Percentiles rank a stretch among this genome's conserved stretches.
Evolutionary conservation across 176 grass and related monocot genomes (phyloP).

Genomic region (Phoenix dactylifera): DNA sequence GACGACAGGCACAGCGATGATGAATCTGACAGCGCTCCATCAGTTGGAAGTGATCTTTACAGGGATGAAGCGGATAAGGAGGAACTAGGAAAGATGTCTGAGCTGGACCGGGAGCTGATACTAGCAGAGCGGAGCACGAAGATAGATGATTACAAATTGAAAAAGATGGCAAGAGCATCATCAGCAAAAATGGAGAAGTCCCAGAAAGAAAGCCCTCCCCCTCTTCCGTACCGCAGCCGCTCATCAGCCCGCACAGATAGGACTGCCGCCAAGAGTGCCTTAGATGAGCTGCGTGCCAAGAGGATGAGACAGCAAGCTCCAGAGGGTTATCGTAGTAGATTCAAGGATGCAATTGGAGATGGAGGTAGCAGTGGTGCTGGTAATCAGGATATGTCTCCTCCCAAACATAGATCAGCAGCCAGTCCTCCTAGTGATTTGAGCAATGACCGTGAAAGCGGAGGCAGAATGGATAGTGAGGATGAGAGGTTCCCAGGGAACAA

Average conservation of each 20-base stretch:
- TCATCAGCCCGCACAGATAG: constrained; percentile 38
- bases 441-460: constrained; percentile 42
- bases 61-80: constrained; percentile 92
- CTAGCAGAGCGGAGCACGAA: constrained; percentile 45
- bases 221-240: constrained; percentile 22
- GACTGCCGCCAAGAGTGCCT: constrained; percentile 43
- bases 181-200: constrained; percentile 44
- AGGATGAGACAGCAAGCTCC: constrained; percentile 56
- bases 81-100: constrained; percentile 55
- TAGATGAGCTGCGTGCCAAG: constrained; percentile 56
- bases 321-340: constrained; percentile 37
- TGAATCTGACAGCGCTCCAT: constrained; percentile 67
- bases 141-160: constrained; percentile 62
- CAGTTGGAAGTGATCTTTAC: constrained; percentile 82
- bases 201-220: constrained; percentile 55
- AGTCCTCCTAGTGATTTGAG: constrained; percentile 53
- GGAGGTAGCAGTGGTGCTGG: neutral
- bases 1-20: constrained; percentile 26
- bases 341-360: constrained; percentile 30
- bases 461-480: constrained; percentile 37
- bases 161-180: constrained; percentile 44
- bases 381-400: constrained; percentile 8
- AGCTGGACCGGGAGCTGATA: constrained; percentile 73
- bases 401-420: constrained; percentile 28
- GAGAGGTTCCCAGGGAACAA: constrained; percentile 31